Evolutionary conservation across 371 early-diverging fungal genomes (phyloP), one percentile per base, ranked within the genome.

Genomic region (Apophysomyces sp.): DNA sequence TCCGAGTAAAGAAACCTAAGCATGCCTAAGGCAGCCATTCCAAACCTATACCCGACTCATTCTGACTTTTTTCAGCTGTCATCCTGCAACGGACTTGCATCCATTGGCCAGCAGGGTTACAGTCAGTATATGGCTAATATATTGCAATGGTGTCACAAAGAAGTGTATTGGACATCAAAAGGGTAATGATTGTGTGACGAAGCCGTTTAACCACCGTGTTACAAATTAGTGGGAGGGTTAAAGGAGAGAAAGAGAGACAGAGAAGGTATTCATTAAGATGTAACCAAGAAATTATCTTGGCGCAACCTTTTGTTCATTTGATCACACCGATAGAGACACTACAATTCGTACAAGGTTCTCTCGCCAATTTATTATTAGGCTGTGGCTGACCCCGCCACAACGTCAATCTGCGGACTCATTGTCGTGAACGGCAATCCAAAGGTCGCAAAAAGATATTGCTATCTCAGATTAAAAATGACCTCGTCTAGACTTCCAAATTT

Each of bases 131-230:
- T 37, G n/a, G 37, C 2, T 13, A 37, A 13, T 13, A 37, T 13
- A 13, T 37, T 3, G 37, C 2, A 37, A 3, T 3, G 37, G 49
- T 44, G 11, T 6, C 49, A 44, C 49, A 44, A 44, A 44, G 49
- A 44, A 44, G 9, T 44, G 21, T 44, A 6, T 3, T 21, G 21
- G 49, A 44, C 11, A 44, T 21, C 21, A 21, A 44, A 21, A 44
- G 9, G 9, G 27, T 9, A 11, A 44, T 21, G 37, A 44, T 44
- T 44, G 49, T 44, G 49, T 44, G 49, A 44, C 49, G 24, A 16
- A 44, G 49, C 49, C 49, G 49, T 44, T 44, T 44, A 44, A 44
- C 49, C 49, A 44, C 18, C 21, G 49, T 44, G 49, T 44, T 21
- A 44, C 49, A 44, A 44, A 44, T 44, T 44, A 18, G 21, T 41